Evolutionary conservation across 1,284 basidiomycete species (phyloP).

Genomic region (Trametes sp.): DNA sequence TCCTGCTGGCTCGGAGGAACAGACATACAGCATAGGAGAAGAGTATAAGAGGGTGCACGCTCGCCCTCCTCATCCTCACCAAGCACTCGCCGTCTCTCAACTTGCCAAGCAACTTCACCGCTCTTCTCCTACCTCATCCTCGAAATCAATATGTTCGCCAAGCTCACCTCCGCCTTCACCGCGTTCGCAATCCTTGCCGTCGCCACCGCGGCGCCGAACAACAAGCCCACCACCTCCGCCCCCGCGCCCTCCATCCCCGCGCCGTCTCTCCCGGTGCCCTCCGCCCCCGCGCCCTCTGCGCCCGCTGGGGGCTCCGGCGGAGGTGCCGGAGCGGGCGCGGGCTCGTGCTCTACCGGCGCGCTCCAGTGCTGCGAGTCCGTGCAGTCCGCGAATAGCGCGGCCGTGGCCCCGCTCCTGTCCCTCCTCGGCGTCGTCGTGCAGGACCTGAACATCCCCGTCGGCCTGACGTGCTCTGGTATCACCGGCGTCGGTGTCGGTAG

Average conservation of each 20-base stretch:
- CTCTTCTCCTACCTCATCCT: not conserved
- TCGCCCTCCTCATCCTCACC: not conserved
- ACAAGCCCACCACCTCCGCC: not conserved
- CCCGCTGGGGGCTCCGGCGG: not conserved
- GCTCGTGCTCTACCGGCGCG: conserved; percentile 33
- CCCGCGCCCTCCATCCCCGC: not conserved
- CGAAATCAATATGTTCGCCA: conserved; percentile 9
- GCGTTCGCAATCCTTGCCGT: conserved; percentile 20
- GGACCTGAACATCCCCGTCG: conserved; percentile 34
- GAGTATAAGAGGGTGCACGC: not conserved
- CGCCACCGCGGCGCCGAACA: conserved; percentile 8
- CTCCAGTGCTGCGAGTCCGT: conserved; percentile 38
- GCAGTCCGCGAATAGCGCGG: conserved; percentile 18
- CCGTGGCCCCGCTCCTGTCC: conserved; percentile 22
- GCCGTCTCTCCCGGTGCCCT: not conserved
- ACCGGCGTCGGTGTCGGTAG: conserved; percentile 32
- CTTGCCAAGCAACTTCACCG: not conserved
- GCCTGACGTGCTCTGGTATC: conserved; percentile 37
- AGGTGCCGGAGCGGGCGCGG: not conserved
- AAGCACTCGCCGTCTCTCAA: conserved; percentile 1
- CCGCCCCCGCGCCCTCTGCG: not conserved
- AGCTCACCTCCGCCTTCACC: conserved; percentile 11
- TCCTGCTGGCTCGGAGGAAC: too few relatives aligned
- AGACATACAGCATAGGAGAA: too few relatives aligned
- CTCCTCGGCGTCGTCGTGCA: conserved; percentile 33